Evolutionary conservation across 2,329 filamentous ascomycete genomes (phyloP), one percentile per base, ranked within the genome.

Genomic region (Monilinia aucupariae): DNA sequence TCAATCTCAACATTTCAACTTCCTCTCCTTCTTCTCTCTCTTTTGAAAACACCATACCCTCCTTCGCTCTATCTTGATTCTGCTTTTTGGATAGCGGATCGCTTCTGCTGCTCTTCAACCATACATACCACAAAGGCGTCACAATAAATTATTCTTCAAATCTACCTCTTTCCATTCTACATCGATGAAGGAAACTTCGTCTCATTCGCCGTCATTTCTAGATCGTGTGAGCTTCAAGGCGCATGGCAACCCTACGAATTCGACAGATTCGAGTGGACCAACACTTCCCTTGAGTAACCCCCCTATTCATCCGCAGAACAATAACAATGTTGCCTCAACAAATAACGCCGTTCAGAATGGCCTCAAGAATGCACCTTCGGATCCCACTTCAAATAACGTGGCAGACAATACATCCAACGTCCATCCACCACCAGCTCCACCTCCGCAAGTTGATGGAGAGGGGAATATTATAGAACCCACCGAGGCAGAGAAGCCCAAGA

Each of bases 151-250:
- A 22, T 22, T 27, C 10, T 13, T 17, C 37, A 54, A 34, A 45
- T 17, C 27, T 34, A 22, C 56, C 7, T 60, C 25, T 32, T 45
- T 39, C 4, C 52, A 65, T 64, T 65, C 69, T 62, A 72, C 65
- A 72, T 85, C 83, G 82, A 86, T 86, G 83, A 85, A 83, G 81
- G 77, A 84, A 81, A 76, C 77, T 77, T 82, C 78, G 69, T 75
- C 80, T 76, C 78, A 81, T 68, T 75, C 78, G 64, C 59, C 65
- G 73, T 78, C 80, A 75, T 77, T 79, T 75, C 78, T 78, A 83
- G 79, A 82, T 80, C 79, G 78, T 78, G 78, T 79, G 78, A 78
- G 78, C 78, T 82, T 80, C 76, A 77, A 78, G 77, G 78, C 81
- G 78, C 77, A 84, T 83, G 82, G 81, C 74, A 76, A 71, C 73